Evolutionary conservation across 139 green algal genomes (phyloP).

Genomic region (Closterium sp.): DNA sequence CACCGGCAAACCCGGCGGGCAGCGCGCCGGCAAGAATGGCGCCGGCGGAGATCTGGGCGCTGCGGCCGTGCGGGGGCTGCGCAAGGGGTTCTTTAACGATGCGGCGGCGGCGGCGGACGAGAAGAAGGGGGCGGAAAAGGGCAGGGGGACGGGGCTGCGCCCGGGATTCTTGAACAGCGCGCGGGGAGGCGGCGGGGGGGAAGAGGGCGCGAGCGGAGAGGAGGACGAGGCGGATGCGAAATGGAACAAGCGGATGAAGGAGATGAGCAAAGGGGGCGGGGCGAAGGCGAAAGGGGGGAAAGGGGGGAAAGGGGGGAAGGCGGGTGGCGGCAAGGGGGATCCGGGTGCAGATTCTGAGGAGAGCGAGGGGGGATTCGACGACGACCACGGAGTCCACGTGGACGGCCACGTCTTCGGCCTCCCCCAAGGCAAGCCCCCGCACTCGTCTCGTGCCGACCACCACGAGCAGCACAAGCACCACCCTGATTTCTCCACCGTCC

Average conservation of each 20-base stretch:
- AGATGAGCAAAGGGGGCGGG: neutral
- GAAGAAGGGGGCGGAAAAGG: neutral
- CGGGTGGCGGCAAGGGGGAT: neutral
- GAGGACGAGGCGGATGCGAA: neutral
- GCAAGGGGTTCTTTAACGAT: neutral
- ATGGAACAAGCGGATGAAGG: too few relatives aligned
- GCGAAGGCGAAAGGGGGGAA: neutral
- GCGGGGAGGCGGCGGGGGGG: neutral
- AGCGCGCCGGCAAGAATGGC: neutral
- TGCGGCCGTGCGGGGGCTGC: neutral
- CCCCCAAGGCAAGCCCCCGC: neutral
- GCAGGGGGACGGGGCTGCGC: neutral
- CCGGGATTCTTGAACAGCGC: neutral
- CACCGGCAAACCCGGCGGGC: neutral
- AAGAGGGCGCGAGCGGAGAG: neutral
- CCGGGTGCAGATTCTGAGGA: neutral
- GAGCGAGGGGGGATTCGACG: neutral
- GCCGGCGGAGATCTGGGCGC: neutral
- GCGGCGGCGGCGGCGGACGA: neutral
- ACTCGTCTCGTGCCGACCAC: neutral
- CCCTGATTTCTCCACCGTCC: neutral
- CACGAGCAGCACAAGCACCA: neutral
- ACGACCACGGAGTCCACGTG: neutral
- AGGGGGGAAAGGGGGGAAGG: neutral
- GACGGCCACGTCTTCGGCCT: neutral